Evolutionary conservation across 163 green algal genomes (phyloP), one percentile per base, ranked within the genome.

Genomic region (Volvox carteri): DNA sequence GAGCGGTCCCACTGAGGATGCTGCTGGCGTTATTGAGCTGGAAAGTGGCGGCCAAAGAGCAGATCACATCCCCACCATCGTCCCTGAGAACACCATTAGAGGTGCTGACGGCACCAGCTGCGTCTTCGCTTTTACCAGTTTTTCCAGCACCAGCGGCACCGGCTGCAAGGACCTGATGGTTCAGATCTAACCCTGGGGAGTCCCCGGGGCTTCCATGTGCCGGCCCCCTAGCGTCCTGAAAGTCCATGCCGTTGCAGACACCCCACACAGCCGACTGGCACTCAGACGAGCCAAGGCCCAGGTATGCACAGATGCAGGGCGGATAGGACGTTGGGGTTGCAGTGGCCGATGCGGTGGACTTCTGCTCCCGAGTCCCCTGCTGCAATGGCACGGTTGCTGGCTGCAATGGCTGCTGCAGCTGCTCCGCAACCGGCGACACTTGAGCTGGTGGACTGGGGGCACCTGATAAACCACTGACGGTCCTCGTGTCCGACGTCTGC

Each of bases 231-330:
- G 6, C 58, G 11, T 37, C 60, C 25, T 14, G 60, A 39, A 35
- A 39, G 12, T 72, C 28, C 11, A 19, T 72, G 48, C 18, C 48
- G 21, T 16, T 25, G 42, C 78, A 86, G n/a, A 54, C 42, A 41
- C 4, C 25, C 25, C 16, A 16, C 1, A 79, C 65, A 11, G 80
- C 62, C 16, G 80, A 16, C 1, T 30, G 30, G 46, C 80, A 87
- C n/a, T 87, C 62, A 1, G 5, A 21, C 3, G 60, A 87, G 2
- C 56, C 80, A 5, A 78, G 62, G 2, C 80, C 62, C 5, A 87
- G 80, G 46, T 87, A 87, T 7, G 62, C 80, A 35, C 80, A 87
- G 8, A 87, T 78, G 80, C 80, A 87, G n/a, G 78, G 78, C 28
- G 41, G 78, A 41, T 67, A 86, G 37, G 77, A 37, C 28, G 77